These are phyloP conservation scores for Mitragyna speciosa DNA, from an alignment of 257 asterid species.

Conservation along the genomic window DNA sequence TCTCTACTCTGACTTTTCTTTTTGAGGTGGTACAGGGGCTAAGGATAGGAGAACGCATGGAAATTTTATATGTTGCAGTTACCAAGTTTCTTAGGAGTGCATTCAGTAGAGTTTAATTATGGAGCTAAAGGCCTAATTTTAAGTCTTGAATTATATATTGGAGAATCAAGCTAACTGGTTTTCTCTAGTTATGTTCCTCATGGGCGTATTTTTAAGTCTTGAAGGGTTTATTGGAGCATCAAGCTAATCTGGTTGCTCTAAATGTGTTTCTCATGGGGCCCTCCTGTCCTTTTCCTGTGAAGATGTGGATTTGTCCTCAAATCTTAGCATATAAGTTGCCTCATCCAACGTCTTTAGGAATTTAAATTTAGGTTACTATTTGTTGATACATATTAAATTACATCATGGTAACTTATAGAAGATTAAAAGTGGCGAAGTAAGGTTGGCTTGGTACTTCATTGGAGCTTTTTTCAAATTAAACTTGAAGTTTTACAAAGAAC, in stretches of 20 bases:
- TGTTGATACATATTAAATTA: background rate
- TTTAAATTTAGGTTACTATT: background rate
- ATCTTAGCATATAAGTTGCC: background rate
- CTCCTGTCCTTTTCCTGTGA: background rate
- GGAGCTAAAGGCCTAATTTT: background rate
- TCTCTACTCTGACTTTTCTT: background rate
- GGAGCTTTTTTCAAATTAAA: background rate
- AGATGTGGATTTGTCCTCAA: background rate
- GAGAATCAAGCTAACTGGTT: background rate
- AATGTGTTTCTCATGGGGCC: background rate
- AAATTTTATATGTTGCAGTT: background rate
- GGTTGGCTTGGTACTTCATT: background rate
- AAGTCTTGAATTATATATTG: background rate
- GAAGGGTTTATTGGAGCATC: background rate
- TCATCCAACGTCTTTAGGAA: background rate
- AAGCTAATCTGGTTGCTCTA: background rate
- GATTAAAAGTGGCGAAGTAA: background rate
- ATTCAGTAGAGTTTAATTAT: background rate
- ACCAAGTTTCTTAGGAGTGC: background rate
- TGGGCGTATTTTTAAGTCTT: background rate
- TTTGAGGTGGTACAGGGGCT: background rate
- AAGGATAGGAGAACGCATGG: background rate
- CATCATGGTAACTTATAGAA: background rate
- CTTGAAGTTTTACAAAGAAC: background rate
- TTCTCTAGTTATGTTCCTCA: background rate